These are phyloP conservation scores for Trichosporon ovoides DNA, from an alignment of 1,284 basidiomycete species.

Conservation along the genomic window DNA sequence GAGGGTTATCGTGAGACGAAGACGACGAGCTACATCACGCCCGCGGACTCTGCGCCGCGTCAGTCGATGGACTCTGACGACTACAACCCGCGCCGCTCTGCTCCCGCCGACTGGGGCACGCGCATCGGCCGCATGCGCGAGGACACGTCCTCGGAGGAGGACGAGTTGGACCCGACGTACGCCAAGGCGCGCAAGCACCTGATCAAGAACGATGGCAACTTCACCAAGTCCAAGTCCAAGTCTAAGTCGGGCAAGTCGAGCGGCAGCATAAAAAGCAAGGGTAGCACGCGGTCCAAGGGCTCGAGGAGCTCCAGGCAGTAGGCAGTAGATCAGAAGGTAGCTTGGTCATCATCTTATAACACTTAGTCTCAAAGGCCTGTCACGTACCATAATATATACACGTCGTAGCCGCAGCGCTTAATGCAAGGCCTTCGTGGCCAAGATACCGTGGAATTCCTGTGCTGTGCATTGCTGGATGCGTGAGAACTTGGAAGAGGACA, in stretches of 20 bases:
- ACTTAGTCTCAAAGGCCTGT: background rate
- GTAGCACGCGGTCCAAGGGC: slow-evolving; percentile 9
- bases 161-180: slow-evolving; percentile 33
- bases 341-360: background rate
- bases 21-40: background rate
- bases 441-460: background rate
- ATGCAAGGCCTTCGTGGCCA: background rate
- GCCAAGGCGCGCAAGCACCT: slow-evolving; percentile 25
- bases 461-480: background rate
- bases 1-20: slow-evolving; percentile 5
- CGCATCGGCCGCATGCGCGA: slow-evolving; percentile 43
- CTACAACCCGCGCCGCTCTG: slow-evolving; percentile 2
- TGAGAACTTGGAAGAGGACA: background rate
- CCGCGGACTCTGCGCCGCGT: slow-evolving; percentile 8
- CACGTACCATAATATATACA: no score
- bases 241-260: slow-evolving; percentile 9
- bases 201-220: slow-evolving; percentile 8
- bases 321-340: background rate
- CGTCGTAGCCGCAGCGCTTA: no score
- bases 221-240: background rate
- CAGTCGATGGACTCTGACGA: slow-evolving; percentile 8
- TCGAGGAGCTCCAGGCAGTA: slow-evolving; percentile 2
- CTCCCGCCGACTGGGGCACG: slow-evolving; percentile 31
- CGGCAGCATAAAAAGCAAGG: slow-evolving; percentile 16
- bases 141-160: slow-evolving; percentile 42